Evolutionary conservation across 192 early-diverging fungal genomes (phyloP).

Genomic region (Glomus cerebriforme): DNA sequence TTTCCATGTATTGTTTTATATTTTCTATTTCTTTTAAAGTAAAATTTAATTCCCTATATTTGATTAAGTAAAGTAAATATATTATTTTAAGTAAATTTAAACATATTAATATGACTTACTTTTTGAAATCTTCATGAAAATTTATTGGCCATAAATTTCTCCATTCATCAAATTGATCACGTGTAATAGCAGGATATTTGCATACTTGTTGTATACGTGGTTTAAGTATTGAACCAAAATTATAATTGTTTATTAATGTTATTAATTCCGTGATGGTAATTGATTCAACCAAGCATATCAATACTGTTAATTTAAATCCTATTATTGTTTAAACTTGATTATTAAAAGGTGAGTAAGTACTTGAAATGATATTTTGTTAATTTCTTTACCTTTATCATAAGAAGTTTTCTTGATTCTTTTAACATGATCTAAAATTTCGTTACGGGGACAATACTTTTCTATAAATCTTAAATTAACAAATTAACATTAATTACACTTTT

Average conservation of each 20-base stretch:
- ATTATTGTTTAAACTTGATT: neutral
- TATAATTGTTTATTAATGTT: constrained; percentile 31
- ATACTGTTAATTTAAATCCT: constrained; percentile 37
- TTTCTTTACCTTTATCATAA: neutral
- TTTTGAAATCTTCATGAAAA: constrained; percentile 62
- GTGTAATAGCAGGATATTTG: constrained; percentile 62
- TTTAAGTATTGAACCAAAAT: constrained; percentile 35
- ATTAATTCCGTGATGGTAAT: constrained; percentile 35
- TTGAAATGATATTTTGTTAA: neutral
- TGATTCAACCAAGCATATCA: constrained; percentile 40
- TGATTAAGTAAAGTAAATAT: neutral
- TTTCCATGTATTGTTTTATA: constrained; percentile 44
- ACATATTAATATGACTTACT: constrained; percentile 9
- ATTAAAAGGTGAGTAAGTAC: neutral
- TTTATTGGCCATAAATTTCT: constrained; percentile 79
- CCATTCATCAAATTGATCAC: constrained; percentile 77
- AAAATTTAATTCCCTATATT: constrained; percentile 44
- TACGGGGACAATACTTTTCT: constrained; percentile 43
- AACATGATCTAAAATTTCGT: constrained; percentile 44
- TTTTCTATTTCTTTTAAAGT: constrained; percentile 41
- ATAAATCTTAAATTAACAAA: constrained; percentile 42
- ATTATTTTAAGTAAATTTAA: neutral
- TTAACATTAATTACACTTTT: too few relatives aligned
- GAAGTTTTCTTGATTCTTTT: constrained; percentile 46
- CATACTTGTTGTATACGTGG: constrained; percentile 54